phyloP scores from a whole-genome alignment of 1,284 basidiomycete genomes.

The Pterulicium gracile region DNA sequence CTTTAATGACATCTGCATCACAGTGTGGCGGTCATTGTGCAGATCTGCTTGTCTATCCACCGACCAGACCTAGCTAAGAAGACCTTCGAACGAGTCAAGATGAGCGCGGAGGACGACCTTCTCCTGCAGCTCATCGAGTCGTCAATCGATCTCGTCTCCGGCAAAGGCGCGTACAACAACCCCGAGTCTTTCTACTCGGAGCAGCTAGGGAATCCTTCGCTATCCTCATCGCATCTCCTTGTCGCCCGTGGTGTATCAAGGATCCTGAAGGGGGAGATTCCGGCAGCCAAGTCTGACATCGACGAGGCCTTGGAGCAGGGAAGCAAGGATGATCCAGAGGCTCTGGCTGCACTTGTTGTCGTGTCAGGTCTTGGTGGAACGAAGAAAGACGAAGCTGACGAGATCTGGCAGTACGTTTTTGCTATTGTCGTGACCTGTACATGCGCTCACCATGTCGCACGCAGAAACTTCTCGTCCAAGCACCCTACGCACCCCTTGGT shows the following conservation, averaged over 20 bases:
- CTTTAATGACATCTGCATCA: slow-evolving; percentile 3
- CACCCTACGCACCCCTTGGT: slow-evolving; percentile 62
- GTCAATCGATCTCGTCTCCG: slow-evolving; percentile 73
- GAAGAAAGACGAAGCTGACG: slow-evolving; percentile 51
- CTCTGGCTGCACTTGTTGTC: slow-evolving; percentile 60
- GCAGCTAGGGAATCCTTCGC: slow-evolving; percentile 77
- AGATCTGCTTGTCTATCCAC: slow-evolving; percentile 79
- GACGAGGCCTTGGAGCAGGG: slow-evolving; percentile 64
- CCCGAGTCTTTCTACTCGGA: slow-evolving; percentile 85
- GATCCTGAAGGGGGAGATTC: slow-evolving; percentile 69
- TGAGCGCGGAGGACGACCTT: slow-evolving; percentile 82
- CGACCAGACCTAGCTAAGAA: slow-evolving; percentile 80
- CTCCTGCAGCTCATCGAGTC: slow-evolving; percentile 87
- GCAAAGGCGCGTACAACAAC: slow-evolving; percentile 65
- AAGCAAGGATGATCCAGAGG: slow-evolving; percentile 44
- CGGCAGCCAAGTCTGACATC: slow-evolving; percentile 78
- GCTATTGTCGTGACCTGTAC: slow-evolving; percentile 4
- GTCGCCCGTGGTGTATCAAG: slow-evolving; percentile 80
- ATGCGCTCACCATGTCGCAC: slow-evolving; percentile 7
- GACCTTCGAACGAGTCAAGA: slow-evolving; percentile 72
- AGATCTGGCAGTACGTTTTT: slow-evolving; percentile 56
- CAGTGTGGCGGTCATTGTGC: slow-evolving; percentile 74
- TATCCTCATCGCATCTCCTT: slow-evolving; percentile 66
- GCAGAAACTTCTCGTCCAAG: slow-evolving; percentile 46
- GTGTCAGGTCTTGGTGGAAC: slow-evolving; percentile 50